Conservation (phyloP, 169 alveolate species). For the Blepharisma undulans region DNA sequence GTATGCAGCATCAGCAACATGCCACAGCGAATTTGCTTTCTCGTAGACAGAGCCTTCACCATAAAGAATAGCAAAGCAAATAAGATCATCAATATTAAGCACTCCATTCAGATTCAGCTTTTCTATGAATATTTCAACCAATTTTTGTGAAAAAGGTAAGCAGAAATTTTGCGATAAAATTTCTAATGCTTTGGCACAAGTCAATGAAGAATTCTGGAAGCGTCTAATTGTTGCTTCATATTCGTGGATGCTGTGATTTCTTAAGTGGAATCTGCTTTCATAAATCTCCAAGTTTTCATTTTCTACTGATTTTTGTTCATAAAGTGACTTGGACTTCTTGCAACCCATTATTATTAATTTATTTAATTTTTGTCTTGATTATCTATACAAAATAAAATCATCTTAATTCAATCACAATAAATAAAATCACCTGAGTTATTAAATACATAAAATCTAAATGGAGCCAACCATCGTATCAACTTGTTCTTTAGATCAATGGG, state of each 20-base stretch:
- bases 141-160: neutral
- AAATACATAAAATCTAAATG: slow-evolving; percentile 3
- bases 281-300: neutral
- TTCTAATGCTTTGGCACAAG: neutral
- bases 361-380: neutral
- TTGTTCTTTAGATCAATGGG: slow-evolving; percentile 67
- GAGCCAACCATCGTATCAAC: slow-evolving; percentile 14
- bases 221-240: slow-evolving; percentile 5
- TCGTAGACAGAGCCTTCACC: neutral
- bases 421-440: neutral
- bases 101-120: neutral
- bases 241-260: too few relatives aligned
- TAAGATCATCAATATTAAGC: neutral
- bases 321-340: neutral
- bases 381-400: neutral
- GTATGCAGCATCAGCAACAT: neutral
- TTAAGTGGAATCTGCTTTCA: neutral
- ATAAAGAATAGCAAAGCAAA: neutral
- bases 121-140: neutral
- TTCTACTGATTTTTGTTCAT: neutral
- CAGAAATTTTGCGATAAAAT: neutral
- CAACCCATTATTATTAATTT: slow-evolving; percentile 24
- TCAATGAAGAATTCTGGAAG: neutral
- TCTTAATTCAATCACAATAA: neutral
- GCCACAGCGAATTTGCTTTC: slow-evolving; percentile 24